Percentiles rank a stretch among this genome's conserved stretches.
These are phyloP conservation scores for Salvia hispanica DNA, from an alignment of 257 asterid genomes.

Conservation along the genomic window DNA sequence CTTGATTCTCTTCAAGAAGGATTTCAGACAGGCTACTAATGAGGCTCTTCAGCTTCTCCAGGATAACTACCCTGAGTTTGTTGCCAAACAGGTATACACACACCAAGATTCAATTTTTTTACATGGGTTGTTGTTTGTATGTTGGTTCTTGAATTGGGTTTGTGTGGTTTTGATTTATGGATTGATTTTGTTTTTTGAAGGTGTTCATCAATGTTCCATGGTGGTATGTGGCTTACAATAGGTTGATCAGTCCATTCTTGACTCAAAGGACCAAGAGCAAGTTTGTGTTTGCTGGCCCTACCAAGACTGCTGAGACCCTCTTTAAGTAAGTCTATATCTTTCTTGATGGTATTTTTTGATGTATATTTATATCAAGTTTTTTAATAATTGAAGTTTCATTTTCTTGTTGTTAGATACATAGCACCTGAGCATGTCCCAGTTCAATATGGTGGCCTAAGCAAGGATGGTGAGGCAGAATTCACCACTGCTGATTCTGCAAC, in stretches of 20 bases:
- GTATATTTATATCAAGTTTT: neutral
- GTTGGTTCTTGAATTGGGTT: slow-evolving; percentile 15
- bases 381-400: neutral
- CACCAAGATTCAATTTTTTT: neutral
- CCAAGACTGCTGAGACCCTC: slow-evolving; percentile 83
- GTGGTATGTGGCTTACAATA: slow-evolving; percentile 95
- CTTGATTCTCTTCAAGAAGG: slow-evolving; percentile 72
- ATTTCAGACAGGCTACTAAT: slow-evolving; percentile 75
- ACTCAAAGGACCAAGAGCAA: slow-evolving; percentile 97
- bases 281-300: slow-evolving; percentile 94
- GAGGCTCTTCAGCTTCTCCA: slow-evolving; percentile 89
- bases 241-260: slow-evolving; percentile 83
- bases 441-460: slow-evolving; percentile 91
- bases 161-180: neutral
- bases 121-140: neutral
- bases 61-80: slow-evolving; percentile 95
- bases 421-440: slow-evolving; percentile 90
- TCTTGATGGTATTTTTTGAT: neutral
- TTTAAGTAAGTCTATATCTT: slow-evolving; percentile 58
- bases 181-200: slow-evolving; percentile 40
- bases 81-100: slow-evolving; percentile 81
- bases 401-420: slow-evolving; percentile 56
- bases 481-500: slow-evolving; percentile 62
- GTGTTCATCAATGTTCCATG: slow-evolving; percentile 96
- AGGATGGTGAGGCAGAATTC: slow-evolving; percentile 74